Base-by-base conservation (phyloP, 257 asterid species). In the Agastache rugosa region DNA sequence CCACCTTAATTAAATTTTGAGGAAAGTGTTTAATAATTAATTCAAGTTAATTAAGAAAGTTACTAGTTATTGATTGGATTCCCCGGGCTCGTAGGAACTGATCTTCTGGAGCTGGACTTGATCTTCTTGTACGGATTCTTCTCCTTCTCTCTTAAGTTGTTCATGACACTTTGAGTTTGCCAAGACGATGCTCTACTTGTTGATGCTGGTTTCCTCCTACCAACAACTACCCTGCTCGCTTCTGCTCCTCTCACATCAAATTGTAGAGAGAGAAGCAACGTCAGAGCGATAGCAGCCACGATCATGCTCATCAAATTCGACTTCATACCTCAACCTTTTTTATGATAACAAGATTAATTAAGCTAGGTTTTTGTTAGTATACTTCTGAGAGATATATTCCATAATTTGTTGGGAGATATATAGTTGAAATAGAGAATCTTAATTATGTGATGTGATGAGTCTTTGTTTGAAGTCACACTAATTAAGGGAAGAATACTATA, bases 61-160 rank as follows among this genome's bases (percentile, higher is more conserved):
- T n/a, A 31, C 37, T 31, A 31, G 37, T 31, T 31, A 31, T 31
- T 31, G 37, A 5, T 31, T 31, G 37, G 7, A 31, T 31, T 31
- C 6, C 37, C 7, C 37, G 37, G 63, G 83, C 82, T 83, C 29
- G 80, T 83, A 11, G 87, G 87, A 41, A 81, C 60, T 66, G n/a
- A n/a, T n/a, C 16, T 68, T 25, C 80, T 53, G 19, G 72, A 66
- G 80, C 81, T 83, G 8, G 90, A 78, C 31, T 80, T 76, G 48
- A 74, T 63, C 73, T 80, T 76, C 75, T 76, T 67, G 74, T 65
- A 78, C 34, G 74, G 86, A 58, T 74, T 17, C 75, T 65, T 70
- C 63, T 55, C 80, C 12, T 68, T 77, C 31, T 54, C 34, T 19
- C 63, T 73, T 56, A 78, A 67, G 53, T 64, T 48, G 27, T 63